Evolutionary conservation across 768 basidiomycete species (phyloP), one percentile per base, ranked within the genome.

Genomic region (Calocybe cyanea): DNA sequence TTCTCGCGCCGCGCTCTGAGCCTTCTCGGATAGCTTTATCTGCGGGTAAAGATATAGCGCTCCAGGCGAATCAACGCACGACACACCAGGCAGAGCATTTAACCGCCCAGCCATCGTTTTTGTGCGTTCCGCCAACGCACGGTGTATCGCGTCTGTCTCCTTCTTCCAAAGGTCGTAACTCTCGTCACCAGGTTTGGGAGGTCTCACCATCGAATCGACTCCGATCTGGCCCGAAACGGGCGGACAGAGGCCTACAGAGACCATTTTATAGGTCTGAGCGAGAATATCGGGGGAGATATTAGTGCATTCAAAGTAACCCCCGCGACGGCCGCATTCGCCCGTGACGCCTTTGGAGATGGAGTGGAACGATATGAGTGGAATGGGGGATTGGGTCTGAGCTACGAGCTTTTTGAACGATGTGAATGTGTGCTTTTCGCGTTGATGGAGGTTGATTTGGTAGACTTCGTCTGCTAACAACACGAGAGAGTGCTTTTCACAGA

Each of bases 401-500:
- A 96, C 80, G 41, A 91, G 75, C 66, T 92, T 87, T 66, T 97
- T 97, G 80, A 99, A 98, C 8, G 88, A 92, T 40, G 82, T 80
- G 77, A 99, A 99, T 0, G 87, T 77, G 62, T 87, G 81, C 1
- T 72, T 71, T 2, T 64, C 59, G 33, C 68, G 71, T 36, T 76
- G 71, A 71, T 94, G 93, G 35, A 98, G 77, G 72, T 98, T 98
- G 56, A 70, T 70, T 67, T 99, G 95, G 75, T 99, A 97, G n/a
- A 99, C 95, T 65, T 99, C 95, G 65, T 99, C 95, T 0, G 95
- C 95, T 53, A 98, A 79, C 41, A 99, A 80, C 17, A 95, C 86
- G 46, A 99, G 81, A 6, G 73, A 71, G 67, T 97, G 72, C 54
- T 87, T 74, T 61, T 93, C 88, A 67, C 92, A 95, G 8, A 98